phyloP scores from a whole-genome alignment of 2,329 filamentous ascomycete genomes.

The Alternaria sp. region DNA sequence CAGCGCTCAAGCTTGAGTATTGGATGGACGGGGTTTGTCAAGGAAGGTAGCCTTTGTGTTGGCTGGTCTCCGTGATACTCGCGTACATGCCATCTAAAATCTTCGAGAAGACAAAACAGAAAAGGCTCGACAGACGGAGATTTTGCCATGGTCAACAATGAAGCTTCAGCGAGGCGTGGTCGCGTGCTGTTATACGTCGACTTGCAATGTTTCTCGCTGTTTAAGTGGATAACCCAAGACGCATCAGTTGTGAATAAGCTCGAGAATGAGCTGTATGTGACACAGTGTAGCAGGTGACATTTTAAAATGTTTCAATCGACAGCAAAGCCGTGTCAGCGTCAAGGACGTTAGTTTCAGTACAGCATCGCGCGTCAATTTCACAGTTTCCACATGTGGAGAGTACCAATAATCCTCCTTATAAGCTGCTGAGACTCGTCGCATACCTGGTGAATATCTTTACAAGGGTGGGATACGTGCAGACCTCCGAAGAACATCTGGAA shows the following conservation, averaged over 20 bases:
- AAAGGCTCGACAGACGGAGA: neutral
- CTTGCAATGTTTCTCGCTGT: neutral
- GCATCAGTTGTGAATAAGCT: neutral
- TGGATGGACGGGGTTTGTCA: constrained; percentile 25
- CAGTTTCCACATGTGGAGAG: neutral
- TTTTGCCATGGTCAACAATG: neutral
- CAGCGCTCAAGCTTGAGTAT: constrained; percentile 29
- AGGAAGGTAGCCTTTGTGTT: neutral
- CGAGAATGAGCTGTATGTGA: neutral
- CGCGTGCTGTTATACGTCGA: neutral
- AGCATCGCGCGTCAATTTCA: neutral
- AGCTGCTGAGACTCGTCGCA: neutral
- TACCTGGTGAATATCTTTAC: neutral
- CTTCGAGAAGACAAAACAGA: neutral
- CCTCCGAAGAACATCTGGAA: neutral
- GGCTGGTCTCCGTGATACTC: neutral
- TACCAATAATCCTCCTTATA: neutral
- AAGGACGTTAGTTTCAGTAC: neutral
- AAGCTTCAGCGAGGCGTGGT: neutral
- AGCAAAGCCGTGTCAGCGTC: neutral
- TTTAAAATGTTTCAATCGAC: neutral
- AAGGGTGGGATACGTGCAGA: neutral
- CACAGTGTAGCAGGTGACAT: neutral
- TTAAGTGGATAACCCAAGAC: neutral
- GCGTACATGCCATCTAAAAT: neutral